Evolutionary conservation across 371 early-diverging fungal species (phyloP).

Genomic region (Synchytrium microbalum): DNA sequence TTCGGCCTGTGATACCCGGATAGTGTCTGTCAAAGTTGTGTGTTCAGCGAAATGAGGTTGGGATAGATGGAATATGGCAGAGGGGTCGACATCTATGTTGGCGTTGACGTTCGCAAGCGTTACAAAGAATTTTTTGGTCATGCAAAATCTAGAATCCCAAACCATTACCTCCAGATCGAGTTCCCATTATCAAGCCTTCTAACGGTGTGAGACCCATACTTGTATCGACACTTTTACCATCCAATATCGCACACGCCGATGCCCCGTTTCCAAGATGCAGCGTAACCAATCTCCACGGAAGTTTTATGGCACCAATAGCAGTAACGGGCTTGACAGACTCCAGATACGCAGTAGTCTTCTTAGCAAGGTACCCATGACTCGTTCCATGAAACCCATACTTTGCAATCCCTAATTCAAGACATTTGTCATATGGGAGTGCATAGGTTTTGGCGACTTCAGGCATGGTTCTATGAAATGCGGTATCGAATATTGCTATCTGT

Average conservation of each 20-base stretch:
- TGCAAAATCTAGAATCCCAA: slow-evolving; percentile 5
- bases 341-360: slow-evolving; percentile 15
- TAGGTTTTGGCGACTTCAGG: slow-evolving; percentile 26
- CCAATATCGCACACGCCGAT: slow-evolving; percentile 25
- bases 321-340: too few relatives aligned
- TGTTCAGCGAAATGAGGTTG: slow-evolving; percentile 8
- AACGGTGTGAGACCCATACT: slow-evolving; percentile 36
- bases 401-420: slow-evolving; percentile 14
- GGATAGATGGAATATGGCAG: slow-evolving; percentile 25
- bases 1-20: slow-evolving; percentile 29
- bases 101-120: slow-evolving; percentile 14
- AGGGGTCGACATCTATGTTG: slow-evolving; percentile 30
- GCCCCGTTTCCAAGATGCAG: slow-evolving; percentile 34
- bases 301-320: neutral
- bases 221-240: slow-evolving; percentile 29
- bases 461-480: slow-evolving; percentile 29
- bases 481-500: slow-evolving; percentile 34
- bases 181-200: slow-evolving; percentile 21
- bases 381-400: slow-evolving; percentile 37
- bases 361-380: slow-evolving; percentile 23
- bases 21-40: slow-evolving; percentile 8
- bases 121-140: slow-evolving; percentile 4
- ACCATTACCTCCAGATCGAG: slow-evolving; percentile 18
- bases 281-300: slow-evolving; percentile 17
- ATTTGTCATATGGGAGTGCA: slow-evolving; percentile 28